Conservation (phyloP, 1,139 yeast species). For the Nakaseomyces sp. region DNA sequence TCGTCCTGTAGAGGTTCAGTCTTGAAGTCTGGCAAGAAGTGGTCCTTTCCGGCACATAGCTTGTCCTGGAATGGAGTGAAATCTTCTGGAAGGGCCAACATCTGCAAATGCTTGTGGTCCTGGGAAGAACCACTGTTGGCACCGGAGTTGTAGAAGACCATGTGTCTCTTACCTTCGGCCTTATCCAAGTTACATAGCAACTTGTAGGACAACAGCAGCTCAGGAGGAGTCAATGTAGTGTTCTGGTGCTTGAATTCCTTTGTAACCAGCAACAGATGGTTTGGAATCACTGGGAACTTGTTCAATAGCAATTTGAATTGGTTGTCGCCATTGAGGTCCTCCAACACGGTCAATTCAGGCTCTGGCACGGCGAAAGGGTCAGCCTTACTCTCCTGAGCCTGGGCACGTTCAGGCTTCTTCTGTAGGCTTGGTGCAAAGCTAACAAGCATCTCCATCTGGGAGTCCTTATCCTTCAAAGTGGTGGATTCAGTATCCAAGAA, state of each 20-base stretch:
- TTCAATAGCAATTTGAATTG: slow-evolving; percentile 65
- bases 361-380: slow-evolving; percentile 80
- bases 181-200: slow-evolving; percentile 39
- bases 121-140: slow-evolving; percentile 86
- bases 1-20: slow-evolving; percentile 54
- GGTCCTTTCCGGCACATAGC: slow-evolving; percentile 40
- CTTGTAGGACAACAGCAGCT: slow-evolving; percentile 50
- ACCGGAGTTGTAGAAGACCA: slow-evolving; percentile 87
- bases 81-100: slow-evolving; percentile 57
- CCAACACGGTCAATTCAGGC: slow-evolving; percentile 57
- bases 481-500: slow-evolving; percentile 31
- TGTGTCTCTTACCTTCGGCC: slow-evolving; percentile 35
- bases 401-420: slow-evolving; percentile 47
- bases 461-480: slow-evolving; percentile 22
- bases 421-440: slow-evolving; percentile 44
- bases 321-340: slow-evolving; percentile 38
- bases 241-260: slow-evolving; percentile 63
- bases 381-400: slow-evolving; percentile 23
- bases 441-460: slow-evolving; percentile 34
- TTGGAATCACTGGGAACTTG: slow-evolving; percentile 75
- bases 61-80: slow-evolving; percentile 55
- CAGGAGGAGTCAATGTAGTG: slow-evolving; percentile 60
- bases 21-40: slow-evolving; percentile 45
- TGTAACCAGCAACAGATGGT: slow-evolving; percentile 73
- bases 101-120: slow-evolving; percentile 85